Evolutionary conservation across 148 eudicot genomes (phyloP).

Genomic region (Rhododendron williamsianum): DNA sequence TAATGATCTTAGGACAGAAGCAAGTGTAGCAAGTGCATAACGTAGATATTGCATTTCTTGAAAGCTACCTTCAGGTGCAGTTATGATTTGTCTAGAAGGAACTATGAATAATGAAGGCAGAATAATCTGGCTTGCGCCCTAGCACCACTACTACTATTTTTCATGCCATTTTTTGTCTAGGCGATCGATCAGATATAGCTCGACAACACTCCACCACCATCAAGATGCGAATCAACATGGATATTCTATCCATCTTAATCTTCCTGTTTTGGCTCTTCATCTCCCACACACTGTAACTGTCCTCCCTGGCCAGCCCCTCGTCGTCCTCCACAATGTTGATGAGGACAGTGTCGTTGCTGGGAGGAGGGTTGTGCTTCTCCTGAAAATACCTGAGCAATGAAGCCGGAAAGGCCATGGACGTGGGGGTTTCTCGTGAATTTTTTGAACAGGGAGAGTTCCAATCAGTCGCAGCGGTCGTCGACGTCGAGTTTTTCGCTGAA

Average conservation of each 20-base stretch:
- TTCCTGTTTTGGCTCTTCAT: too few species aligned
- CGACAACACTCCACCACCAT: background rate
- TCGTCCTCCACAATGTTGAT: too few species aligned
- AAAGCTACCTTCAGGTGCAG: constrained; percentile 74
- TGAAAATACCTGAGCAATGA: too few species aligned
- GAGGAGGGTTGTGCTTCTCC: too few species aligned
- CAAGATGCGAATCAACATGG: background rate
- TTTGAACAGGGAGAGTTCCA: too few species aligned
- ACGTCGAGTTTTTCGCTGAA: background rate
- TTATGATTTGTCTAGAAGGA: constrained; percentile 56
- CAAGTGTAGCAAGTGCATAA: constrained; percentile 46
- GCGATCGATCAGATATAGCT: background rate
- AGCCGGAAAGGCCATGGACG: too few species aligned
- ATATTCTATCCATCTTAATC: too few species aligned
- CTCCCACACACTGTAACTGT: too few species aligned
- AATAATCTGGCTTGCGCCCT: constrained; percentile 72
- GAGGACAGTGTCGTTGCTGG: too few species aligned
- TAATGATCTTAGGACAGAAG: constrained; percentile 84
- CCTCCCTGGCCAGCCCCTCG: too few species aligned
- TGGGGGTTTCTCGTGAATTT: too few species aligned
- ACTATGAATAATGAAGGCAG: constrained; percentile 66
- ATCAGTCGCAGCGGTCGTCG: too few species aligned
- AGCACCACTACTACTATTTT: constrained; percentile 21
- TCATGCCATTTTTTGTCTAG: background rate
- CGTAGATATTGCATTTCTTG: constrained; percentile 93